Conservation (phyloP, 2,329 filamentous ascomycete genomes). For the Sporothrix protearum region DNA sequence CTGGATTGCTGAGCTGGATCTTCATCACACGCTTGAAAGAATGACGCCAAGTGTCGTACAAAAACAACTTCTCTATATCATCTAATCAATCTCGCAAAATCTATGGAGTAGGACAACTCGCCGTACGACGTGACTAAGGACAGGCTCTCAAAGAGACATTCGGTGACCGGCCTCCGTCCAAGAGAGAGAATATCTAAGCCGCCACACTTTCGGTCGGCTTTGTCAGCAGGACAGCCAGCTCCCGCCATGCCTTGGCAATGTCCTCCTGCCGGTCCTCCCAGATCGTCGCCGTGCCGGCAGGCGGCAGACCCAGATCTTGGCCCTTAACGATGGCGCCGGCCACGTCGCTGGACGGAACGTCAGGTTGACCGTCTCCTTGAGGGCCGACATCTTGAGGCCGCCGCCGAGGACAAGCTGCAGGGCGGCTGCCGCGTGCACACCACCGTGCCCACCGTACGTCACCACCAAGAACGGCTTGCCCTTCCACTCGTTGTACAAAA, state of each 20-base stretch:
- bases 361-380: constrained; percentile 30
- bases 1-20: too few species aligned
- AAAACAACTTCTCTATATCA: too few species aligned
- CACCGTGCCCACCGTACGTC: constrained; percentile 45
- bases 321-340: constrained; percentile 22
- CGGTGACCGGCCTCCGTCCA: too few species aligned
- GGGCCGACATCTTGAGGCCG: constrained; percentile 29
- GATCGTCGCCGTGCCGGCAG: neutral
- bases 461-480: constrained; percentile 48
- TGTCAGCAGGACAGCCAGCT: constrained; percentile 25
- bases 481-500: constrained; percentile 49
- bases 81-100: too few species aligned
- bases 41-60: too few species aligned
- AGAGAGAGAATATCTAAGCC: neutral
- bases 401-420: constrained; percentile 32
- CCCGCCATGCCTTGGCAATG: constrained; percentile 28
- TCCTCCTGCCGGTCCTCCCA: constrained; percentile 28
- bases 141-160: too few species aligned
- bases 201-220: neutral
- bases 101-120: too few species aligned
- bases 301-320: constrained; percentile 25
- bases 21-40: too few species aligned
- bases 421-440: constrained; percentile 31
- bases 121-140: too few species aligned
- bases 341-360: constrained; percentile 29